Percentiles rank a stretch among this genome's conserved stretches.
phyloP scores from a whole-genome alignment of 2,329 filamentous ascomycete species.

The Xylaria polymorpha region DNA sequence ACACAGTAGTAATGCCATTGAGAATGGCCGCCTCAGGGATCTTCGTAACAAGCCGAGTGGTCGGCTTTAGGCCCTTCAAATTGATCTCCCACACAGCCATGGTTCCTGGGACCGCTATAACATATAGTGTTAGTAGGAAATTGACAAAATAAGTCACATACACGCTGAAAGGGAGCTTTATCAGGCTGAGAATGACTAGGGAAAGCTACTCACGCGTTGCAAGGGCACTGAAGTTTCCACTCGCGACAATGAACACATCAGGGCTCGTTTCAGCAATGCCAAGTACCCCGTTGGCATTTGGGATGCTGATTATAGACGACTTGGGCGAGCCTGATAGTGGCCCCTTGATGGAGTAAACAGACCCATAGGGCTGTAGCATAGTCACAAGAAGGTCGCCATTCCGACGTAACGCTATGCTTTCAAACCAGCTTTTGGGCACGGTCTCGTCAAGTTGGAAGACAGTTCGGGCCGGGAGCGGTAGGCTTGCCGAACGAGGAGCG shows the following conservation, averaged over 20 bases:
- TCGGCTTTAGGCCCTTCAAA: constrained; percentile 20
- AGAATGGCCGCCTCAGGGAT: constrained; percentile 29
- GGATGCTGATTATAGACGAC: constrained; percentile 27
- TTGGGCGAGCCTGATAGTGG: constrained; percentile 27
- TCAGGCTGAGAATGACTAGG: background rate
- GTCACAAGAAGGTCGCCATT: constrained; percentile 38
- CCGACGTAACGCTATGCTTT: constrained; percentile 30
- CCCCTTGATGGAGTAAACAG: constrained; percentile 26
- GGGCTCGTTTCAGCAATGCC: constrained; percentile 32
- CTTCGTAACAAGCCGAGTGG: constrained; percentile 18
- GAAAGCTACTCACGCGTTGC: constrained; percentile 22
- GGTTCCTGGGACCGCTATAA: constrained; percentile 20
- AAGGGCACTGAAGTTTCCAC: constrained; percentile 18
- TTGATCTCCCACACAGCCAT: constrained; percentile 32
- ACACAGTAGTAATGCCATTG: constrained; percentile 16
- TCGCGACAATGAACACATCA: constrained; percentile 29
- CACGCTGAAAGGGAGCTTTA: background rate
- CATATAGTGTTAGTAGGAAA: constrained; percentile 8
- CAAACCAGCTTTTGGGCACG: constrained; percentile 22
- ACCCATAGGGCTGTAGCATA: constrained; percentile 26
- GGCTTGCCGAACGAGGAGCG: constrained; percentile 11
- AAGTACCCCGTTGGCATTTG: constrained; percentile 20
- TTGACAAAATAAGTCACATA: background rate
- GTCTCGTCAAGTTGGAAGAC: constrained; percentile 30
- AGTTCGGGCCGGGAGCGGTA: constrained; percentile 28